Conservation (phyloP, 805 yeast species). For the Lipomyces sp. region DNA sequence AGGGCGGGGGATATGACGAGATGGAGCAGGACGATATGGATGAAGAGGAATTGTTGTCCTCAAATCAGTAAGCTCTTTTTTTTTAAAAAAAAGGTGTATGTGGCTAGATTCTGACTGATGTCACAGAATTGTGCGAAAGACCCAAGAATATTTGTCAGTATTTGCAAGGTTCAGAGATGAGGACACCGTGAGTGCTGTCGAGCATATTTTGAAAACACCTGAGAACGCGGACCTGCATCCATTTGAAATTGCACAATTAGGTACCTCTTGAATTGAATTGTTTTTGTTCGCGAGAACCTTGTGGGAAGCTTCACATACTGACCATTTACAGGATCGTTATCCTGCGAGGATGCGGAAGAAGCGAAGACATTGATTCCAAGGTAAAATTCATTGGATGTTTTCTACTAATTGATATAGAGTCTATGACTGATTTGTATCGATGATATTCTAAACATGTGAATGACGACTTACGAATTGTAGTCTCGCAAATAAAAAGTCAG, state of each 20-base stretch:
- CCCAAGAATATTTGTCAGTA: constrained; percentile 80
- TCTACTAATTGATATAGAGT: neutral
- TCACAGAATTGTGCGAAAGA: constrained; percentile 77
- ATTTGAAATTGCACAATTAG: constrained; percentile 89
- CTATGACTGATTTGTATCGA: neutral
- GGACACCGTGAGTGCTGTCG: constrained; percentile 92
- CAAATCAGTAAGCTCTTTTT: constrained; percentile 27
- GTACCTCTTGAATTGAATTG: constrained; percentile 34
- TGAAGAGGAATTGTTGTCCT: constrained; percentile 44
- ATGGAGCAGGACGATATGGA: constrained; percentile 47
- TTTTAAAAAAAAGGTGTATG: neutral
- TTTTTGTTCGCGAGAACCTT: neutral
- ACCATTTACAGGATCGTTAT: constrained; percentile 62
- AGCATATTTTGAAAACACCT: constrained; percentile 73
- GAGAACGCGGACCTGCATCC: constrained; percentile 86
- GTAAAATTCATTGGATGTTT: constrained; percentile 14
- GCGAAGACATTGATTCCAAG: constrained; percentile 89
- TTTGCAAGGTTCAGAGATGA: constrained; percentile 92
- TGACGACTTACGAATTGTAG: constrained; percentile 47
- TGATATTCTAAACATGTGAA: neutral
- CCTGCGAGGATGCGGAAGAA: constrained; percentile 96
- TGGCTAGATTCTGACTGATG: neutral
- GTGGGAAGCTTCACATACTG: neutral
- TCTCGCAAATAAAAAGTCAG: constrained; percentile 76
- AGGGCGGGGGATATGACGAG: constrained; percentile 38